phyloP scores from a whole-genome alignment of 805 yeast species.

The Komagataella mondaviorum region DNA sequence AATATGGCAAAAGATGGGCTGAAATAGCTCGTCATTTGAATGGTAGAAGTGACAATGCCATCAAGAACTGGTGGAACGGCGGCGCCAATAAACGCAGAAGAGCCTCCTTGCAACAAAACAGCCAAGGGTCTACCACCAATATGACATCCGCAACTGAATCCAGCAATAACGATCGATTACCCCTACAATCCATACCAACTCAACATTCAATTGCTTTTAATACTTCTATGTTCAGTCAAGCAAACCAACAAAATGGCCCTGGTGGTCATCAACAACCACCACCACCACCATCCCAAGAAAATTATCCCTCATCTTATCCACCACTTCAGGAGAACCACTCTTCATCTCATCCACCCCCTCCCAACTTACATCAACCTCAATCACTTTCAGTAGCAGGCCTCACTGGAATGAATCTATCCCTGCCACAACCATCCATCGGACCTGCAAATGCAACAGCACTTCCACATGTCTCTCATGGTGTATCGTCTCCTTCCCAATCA shows the following conservation, averaged over 20 bases:
- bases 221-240: constrained; percentile 2
- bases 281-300: constrained; percentile 3
- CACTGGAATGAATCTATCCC: background rate
- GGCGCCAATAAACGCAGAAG: constrained; percentile 77
- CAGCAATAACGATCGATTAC: constrained; percentile 3
- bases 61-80: constrained; percentile 95
- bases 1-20: constrained; percentile 87
- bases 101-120: constrained; percentile 17
- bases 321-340: constrained; percentile 1
- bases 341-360: constrained; percentile 4
- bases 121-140: constrained; percentile 6
- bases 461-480: constrained; percentile 4
- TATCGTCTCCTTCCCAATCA: constrained; percentile 8
- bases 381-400: constrained; percentile 5
- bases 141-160: background rate
- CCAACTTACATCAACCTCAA: constrained; percentile 4
- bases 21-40: constrained; percentile 80
- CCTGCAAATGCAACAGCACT: constrained; percentile 1
- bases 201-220: background rate
- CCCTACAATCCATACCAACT: background rate
- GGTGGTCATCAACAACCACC: constrained; percentile 3
- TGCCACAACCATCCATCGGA: constrained; percentile 3
- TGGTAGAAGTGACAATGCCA: constrained; percentile 84
- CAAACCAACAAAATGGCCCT: background rate
- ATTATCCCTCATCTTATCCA: constrained; percentile 6